Percentiles rank a stretch among this genome's conserved stretches.
Conservation (phyloP, 2,329 filamentous ascomycete species). For the Colletotrichum sp. region DNA sequence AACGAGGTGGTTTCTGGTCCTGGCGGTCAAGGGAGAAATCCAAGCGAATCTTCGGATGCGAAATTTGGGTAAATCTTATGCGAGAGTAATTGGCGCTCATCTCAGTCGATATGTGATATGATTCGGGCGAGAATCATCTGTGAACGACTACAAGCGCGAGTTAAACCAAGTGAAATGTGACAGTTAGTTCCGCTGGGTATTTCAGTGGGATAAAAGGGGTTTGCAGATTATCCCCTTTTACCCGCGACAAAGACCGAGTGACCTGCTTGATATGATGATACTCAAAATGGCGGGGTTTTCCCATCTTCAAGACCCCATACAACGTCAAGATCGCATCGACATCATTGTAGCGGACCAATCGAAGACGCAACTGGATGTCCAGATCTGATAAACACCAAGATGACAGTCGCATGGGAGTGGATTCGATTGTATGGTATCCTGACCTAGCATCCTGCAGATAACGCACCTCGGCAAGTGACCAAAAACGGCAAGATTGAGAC, state of each 20-base stretch:
- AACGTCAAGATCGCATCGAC: neutral
- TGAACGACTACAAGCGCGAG: no score
- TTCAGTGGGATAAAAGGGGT: neutral
- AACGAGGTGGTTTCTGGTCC: neutral
- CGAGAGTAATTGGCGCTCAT: neutral
- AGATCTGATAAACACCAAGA: neutral
- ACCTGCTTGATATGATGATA: no score
- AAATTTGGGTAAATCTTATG: neutral
- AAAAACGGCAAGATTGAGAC: neutral
- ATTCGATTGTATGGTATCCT: neutral
- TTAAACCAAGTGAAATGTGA: no score
- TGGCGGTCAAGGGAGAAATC: neutral
- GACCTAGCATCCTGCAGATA: neutral
- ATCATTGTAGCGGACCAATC: neutral
- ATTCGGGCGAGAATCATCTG: neutral
- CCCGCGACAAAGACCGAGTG: neutral
- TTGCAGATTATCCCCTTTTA: neutral
- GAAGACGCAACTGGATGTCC: accelerated
- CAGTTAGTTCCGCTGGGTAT: no score
- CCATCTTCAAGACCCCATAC: neutral
- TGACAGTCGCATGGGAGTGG: neutral
- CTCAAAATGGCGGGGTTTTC: neutral
- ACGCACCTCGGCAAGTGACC: neutral
- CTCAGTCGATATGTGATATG: neutral
- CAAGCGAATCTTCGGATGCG: neutral